Percentiles rank a stretch among this genome's conserved stretches.
phyloP scores from a whole-genome alignment of 2,329 filamentous ascomycete species.

The Pleomassaria siparia region DNA sequence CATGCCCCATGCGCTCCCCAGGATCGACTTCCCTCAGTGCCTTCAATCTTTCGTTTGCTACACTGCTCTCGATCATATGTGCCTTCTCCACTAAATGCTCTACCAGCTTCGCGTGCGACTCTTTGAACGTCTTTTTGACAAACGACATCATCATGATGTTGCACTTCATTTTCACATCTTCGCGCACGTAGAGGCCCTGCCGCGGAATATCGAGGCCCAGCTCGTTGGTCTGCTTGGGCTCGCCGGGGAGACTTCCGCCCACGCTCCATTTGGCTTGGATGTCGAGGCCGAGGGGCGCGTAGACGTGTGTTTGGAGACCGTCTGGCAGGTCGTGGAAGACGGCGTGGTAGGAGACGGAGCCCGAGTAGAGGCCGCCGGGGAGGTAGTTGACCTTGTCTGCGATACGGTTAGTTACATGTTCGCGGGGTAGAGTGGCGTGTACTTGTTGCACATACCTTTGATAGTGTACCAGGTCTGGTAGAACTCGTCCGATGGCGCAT shows the following conservation, averaged over 20 bases:
- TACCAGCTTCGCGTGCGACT: slow-evolving; percentile 71
- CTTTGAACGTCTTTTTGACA: slow-evolving; percentile 80
- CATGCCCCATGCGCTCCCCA: slow-evolving; percentile 35
- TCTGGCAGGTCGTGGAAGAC: slow-evolving; percentile 74
- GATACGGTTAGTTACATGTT: slow-evolving; percentile 3
- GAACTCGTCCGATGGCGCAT: slow-evolving; percentile 70
- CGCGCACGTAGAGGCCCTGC: slow-evolving; percentile 75
- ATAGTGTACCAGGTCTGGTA: slow-evolving; percentile 71
- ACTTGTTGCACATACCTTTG: slow-evolving; percentile 33
- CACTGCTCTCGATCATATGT: slow-evolving; percentile 36
- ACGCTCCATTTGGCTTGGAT: slow-evolving; percentile 78
- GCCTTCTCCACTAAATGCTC: slow-evolving; percentile 49
- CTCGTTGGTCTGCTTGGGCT: slow-evolving; percentile 66
- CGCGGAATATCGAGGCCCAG: slow-evolving; percentile 65
- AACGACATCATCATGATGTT: slow-evolving; percentile 75
- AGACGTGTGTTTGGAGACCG: slow-evolving; percentile 80
- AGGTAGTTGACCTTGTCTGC: slow-evolving; percentile 72
- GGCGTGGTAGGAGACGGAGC: slow-evolving; percentile 74
- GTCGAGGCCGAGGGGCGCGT: slow-evolving; percentile 78
- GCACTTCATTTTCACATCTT: slow-evolving; percentile 82
- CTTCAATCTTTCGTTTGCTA: slow-evolving; percentile 37
- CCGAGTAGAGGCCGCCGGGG: slow-evolving; percentile 64
- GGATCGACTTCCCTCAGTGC: slow-evolving; percentile 32
- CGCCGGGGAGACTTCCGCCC: slow-evolving; percentile 69
- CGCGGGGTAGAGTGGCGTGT: background rate